These are phyloP conservation scores for Naganishia cerealis DNA, from an alignment of 1,284 basidiomycete species.

Conservation along the genomic window DNA sequence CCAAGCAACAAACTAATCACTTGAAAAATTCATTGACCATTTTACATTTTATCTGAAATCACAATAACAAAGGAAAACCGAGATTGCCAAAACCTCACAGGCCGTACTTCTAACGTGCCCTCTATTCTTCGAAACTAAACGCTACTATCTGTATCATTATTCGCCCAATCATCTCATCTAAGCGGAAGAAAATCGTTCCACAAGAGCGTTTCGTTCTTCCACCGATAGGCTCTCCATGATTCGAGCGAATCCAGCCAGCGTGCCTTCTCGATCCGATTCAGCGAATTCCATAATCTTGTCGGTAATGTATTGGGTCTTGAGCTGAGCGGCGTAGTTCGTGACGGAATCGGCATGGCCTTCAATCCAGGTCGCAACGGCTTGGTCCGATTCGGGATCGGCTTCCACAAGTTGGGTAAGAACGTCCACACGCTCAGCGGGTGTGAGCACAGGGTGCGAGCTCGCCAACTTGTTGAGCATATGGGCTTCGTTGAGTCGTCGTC, in stretches of 20 bases:
- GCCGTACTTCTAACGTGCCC: not conserved
- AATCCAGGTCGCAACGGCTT: constrained; percentile 51
- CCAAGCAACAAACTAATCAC: not conserved
- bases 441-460: constrained; percentile 51
- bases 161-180: not conserved
- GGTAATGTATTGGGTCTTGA: constrained; percentile 48
- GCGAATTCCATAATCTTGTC: constrained; percentile 43
- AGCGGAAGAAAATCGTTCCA: constrained; percentile 30
- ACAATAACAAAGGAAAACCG: constrained; percentile 10
- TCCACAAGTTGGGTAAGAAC: constrained; percentile 48
- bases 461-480: constrained; percentile 53
- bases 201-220: constrained; percentile 32
- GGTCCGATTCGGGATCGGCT: constrained; percentile 44
- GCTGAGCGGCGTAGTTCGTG: constrained; percentile 32
- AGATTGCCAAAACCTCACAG: not conserved
- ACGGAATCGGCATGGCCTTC: constrained; percentile 43
- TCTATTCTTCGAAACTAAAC: not conserved
- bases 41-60: constrained; percentile 25
- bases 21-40: constrained; percentile 18
- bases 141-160: not conserved
- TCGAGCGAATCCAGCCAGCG: constrained; percentile 33
- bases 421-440: constrained; percentile 49
- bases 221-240: constrained; percentile 36
- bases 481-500: constrained; percentile 60
- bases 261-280: constrained; percentile 37